Evolutionary conservation across 106 monocot genomes (phyloP).

Genomic region (Acorus gramineus): DNA sequence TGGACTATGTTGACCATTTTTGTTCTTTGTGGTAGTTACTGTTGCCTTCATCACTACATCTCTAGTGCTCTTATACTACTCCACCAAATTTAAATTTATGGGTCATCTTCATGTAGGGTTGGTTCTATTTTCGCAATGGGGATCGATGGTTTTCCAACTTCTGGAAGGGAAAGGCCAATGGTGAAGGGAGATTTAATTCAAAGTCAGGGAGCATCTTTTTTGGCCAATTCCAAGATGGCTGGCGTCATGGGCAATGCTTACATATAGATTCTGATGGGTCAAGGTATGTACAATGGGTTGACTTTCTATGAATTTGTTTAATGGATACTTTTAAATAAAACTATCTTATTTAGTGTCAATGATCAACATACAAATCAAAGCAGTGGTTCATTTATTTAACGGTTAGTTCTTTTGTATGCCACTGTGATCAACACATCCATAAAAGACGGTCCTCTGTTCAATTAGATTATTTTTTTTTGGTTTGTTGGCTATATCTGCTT

Average conservation of each 20-base stretch:
- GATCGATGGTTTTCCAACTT: slow-evolving; percentile 95
- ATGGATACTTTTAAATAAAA: background rate
- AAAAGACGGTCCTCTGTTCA: too few relatives aligned
- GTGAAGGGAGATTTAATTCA: slow-evolving; percentile 85
- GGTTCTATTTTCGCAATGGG: slow-evolving; percentile 92
- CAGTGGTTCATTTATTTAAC: too few relatives aligned
- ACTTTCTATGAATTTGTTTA: background rate
- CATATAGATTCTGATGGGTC: slow-evolving; percentile 61
- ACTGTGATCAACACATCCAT: too few relatives aligned
- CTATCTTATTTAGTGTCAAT: background rate
- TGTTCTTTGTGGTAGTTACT: too few relatives aligned
- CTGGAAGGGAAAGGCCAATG: slow-evolving; percentile 93
- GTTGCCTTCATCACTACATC: too few relatives aligned
- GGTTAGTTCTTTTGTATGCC: too few relatives aligned
- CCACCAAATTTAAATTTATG: background rate
- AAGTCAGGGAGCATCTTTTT: slow-evolving; percentile 59
- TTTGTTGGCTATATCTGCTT: too few relatives aligned
- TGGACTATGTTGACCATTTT: too few relatives aligned
- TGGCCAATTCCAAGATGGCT: slow-evolving; percentile 75
- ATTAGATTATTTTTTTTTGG: too few relatives aligned
- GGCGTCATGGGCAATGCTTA: slow-evolving; percentile 73
- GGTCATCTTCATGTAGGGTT: slow-evolving; percentile 45
- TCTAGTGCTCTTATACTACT: too few relatives aligned
- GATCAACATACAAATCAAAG: background rate
- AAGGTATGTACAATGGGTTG: slow-evolving; percentile 31